These are phyloP conservation scores for Picea glauca DNA, from an alignment of 75 land plant genomes.

Conservation along the genomic window DNA sequence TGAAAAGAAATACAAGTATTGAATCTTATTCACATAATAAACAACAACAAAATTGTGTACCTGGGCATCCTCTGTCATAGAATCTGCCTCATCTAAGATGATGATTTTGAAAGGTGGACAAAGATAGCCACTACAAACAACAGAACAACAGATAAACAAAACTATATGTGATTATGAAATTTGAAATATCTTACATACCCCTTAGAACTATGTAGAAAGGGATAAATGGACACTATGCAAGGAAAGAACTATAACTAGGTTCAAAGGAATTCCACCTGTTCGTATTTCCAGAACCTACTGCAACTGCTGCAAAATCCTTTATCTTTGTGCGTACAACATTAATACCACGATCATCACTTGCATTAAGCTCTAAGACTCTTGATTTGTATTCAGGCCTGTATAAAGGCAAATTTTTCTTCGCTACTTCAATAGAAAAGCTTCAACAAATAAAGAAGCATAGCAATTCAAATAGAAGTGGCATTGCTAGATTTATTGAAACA, in stretches of 20 bases:
- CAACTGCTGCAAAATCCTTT: slow-evolving; percentile 97
- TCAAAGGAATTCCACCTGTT: slow-evolving; percentile 32
- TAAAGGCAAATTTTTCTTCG: background rate
- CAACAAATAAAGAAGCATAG: slow-evolving; percentile 1
- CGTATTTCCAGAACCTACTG: slow-evolving; percentile 69
- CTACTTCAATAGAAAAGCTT: background rate
- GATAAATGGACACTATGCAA: background rate
- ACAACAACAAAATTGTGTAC: slow-evolving; percentile 17
- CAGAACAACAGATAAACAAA: background rate
- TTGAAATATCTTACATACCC: background rate
- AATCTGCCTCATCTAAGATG: slow-evolving; percentile 95
- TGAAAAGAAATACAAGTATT: slow-evolving; percentile 1
- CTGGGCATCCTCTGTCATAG: slow-evolving; percentile 99
- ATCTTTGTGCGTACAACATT: slow-evolving; percentile 99
- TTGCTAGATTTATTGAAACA: background rate
- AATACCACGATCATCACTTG: slow-evolving; percentile 99
- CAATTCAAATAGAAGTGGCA: slow-evolving; percentile 8
- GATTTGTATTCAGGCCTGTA: slow-evolving; percentile 93
- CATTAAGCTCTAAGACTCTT: slow-evolving; percentile 96
- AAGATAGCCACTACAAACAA: slow-evolving; percentile 62
- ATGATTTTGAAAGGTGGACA: slow-evolving; percentile 96
- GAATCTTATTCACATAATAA: background rate
- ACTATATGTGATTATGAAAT: background rate
- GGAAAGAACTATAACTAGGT: background rate
- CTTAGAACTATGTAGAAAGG: background rate